Evolutionary conservation across 2,329 filamentous ascomycete genomes (phyloP).

Genomic region (Fusarium hostae): DNA sequence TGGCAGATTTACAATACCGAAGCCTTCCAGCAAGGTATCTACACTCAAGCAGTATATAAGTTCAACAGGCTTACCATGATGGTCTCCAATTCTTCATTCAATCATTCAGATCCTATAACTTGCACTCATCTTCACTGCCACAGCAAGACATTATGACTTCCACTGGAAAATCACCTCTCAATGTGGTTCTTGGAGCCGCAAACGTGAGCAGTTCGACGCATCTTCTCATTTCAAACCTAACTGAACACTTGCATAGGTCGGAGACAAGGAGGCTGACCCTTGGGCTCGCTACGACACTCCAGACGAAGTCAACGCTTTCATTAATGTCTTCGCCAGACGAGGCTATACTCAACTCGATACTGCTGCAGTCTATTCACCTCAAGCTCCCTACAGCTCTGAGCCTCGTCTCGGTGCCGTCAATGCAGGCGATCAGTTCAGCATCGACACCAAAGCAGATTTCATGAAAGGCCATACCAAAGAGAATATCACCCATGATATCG

Average conservation of each 20-base stretch:
- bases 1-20: not conserved
- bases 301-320: slow-evolving; percentile 42
- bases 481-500: slow-evolving; percentile 46
- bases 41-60: not conserved
- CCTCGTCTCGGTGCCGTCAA: slow-evolving; percentile 44
- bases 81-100: no score
- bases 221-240: not conserved
- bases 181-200: slow-evolving; percentile 29
- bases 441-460: slow-evolving; percentile 52
- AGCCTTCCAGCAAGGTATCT: not conserved
- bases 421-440: slow-evolving; percentile 45
- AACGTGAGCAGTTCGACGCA: not conserved
- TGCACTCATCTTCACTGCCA: not conserved
- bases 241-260: slow-evolving; percentile 14
- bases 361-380: slow-evolving; percentile 47
- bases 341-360: slow-evolving; percentile 49
- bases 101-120: no score
- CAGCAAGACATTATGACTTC: slow-evolving; percentile 1
- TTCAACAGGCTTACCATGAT: not conserved
- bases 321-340: slow-evolving; percentile 33
- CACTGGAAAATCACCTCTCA: slow-evolving; percentile 13
- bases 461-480: slow-evolving; percentile 45
- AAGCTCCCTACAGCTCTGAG: slow-evolving; percentile 46
- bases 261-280: slow-evolving; percentile 35
- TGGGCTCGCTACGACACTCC: slow-evolving; percentile 41